Percentiles rank a stretch among this genome's conserved stretches.
Conservation (phyloP, 2,329 filamentous ascomycete genomes). For the Calonectria pauciramosa region DNA sequence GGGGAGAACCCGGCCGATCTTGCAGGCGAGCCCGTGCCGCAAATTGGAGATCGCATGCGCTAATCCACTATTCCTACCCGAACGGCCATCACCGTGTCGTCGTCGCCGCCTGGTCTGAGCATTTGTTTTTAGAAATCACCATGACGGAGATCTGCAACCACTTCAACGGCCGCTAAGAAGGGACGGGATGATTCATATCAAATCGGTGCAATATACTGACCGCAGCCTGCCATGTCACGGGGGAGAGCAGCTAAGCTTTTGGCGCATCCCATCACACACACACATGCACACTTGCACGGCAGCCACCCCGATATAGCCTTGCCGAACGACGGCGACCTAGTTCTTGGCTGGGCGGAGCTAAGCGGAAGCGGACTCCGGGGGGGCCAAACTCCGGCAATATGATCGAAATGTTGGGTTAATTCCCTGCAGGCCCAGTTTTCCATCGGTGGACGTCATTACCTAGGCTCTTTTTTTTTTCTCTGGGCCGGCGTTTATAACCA, state of each 20-base stretch:
- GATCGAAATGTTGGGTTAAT: not conserved
- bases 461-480: not conserved
- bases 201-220: not conserved
- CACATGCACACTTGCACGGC: not conserved
- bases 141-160: not conserved
- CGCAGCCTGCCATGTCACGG: not conserved
- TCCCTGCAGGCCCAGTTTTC: not conserved
- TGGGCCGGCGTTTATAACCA: slow-evolving; percentile 2
- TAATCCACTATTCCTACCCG: not conserved
- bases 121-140: not conserved
- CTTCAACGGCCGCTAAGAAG: not conserved
- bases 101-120: not conserved
- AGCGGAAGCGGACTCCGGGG: slow-evolving; percentile 10
- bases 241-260: not conserved
- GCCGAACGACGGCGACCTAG: not conserved
- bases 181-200: not conserved
- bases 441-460: slow-evolving; percentile 7
- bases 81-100: not conserved
- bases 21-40: slow-evolving; percentile 1
- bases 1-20: not conserved
- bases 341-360: not conserved
- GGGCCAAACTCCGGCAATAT: slow-evolving; percentile 9
- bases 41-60: not conserved
- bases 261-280: no score
- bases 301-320: not conserved